Conservation (phyloP, 371 early-diverging fungal species). For the Apophysomyces variabilis region DNA sequence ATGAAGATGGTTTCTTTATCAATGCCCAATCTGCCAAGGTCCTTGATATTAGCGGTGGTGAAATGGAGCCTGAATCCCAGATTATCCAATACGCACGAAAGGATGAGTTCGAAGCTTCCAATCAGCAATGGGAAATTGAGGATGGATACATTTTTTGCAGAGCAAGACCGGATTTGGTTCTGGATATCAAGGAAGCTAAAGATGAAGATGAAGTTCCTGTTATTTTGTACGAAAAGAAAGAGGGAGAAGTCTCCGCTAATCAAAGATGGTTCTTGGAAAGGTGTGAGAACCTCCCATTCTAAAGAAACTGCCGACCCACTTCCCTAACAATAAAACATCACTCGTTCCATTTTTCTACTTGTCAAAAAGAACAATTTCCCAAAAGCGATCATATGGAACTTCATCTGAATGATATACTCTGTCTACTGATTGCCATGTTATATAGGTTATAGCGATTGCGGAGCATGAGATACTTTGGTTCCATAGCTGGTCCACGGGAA, state of each 20-base stretch:
- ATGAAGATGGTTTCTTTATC: conserved; percentile 35
- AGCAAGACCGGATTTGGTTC: conserved; percentile 36
- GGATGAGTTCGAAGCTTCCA: conserved; percentile 30
- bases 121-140: conserved; percentile 38
- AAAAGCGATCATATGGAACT: too few relatives aligned
- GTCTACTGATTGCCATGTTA: too few relatives aligned
- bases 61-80: conserved; percentile 31
- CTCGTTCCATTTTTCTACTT: too few relatives aligned
- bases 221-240: conserved; percentile 34
- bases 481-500: too few relatives aligned
- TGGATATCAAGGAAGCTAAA: conserved; percentile 34
- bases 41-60: conserved; percentile 34
- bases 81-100: conserved; percentile 41
- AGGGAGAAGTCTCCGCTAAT: conserved; percentile 37
- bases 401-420: too few relatives aligned
- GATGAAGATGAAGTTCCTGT: conserved; percentile 33
- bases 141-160: conserved; percentile 34
- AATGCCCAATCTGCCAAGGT: conserved; percentile 42
- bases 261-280: conserved; percentile 28
- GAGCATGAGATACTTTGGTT: too few relatives aligned
- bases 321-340: too few relatives aligned
- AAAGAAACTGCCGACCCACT: not conserved
- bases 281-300: conserved; percentile 1
- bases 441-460: too few relatives aligned
- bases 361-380: too few relatives aligned